A percentile compares a stretch with the other conserved stretches of the same genome.
Evolutionary conservation across 768 basidiomycete species (phyloP).

Genomic region (Podaxis sp.): DNA sequence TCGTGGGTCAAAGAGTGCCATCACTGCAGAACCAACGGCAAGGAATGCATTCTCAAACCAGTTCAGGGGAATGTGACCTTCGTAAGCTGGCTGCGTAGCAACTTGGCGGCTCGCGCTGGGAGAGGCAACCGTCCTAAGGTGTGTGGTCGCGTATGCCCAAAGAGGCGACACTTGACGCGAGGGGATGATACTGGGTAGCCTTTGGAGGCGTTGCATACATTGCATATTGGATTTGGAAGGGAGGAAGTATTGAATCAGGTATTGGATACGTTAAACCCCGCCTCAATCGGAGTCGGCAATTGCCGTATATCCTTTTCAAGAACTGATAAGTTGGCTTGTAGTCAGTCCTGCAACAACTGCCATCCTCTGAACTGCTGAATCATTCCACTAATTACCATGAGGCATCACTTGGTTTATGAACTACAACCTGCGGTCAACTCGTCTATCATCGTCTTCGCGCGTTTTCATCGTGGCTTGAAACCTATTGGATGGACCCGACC

Average conservation of each 20-base stretch:
- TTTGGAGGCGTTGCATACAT: neutral
- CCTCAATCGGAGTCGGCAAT: neutral
- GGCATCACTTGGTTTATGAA: neutral
- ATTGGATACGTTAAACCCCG: neutral
- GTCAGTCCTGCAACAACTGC: neutral
- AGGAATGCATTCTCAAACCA: constrained; percentile 82
- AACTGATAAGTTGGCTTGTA: neutral
- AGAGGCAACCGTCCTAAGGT: constrained; percentile 5
- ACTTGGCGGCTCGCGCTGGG: constrained; percentile 10
- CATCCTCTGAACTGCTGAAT: neutral
- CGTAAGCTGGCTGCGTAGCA: constrained; percentile 50
- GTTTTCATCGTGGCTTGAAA: neutral
- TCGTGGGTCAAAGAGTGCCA: constrained; percentile 75
- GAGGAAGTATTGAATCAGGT: neutral
- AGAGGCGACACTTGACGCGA: neutral
- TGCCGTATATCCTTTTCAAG: neutral
- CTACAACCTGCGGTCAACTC: no score
- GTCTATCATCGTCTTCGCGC: neutral
- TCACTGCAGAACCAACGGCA: constrained; percentile 79
- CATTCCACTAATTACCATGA: neutral
- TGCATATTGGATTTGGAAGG: neutral
- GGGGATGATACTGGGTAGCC: neutral
- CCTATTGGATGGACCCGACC: neutral
- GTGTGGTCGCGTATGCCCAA: neutral
- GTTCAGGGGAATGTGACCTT: constrained; percentile 79